phyloP scores from a whole-genome alignment of 192 early-diverging fungal genomes.

The Rhizoclosmatium sp. region DNA sequence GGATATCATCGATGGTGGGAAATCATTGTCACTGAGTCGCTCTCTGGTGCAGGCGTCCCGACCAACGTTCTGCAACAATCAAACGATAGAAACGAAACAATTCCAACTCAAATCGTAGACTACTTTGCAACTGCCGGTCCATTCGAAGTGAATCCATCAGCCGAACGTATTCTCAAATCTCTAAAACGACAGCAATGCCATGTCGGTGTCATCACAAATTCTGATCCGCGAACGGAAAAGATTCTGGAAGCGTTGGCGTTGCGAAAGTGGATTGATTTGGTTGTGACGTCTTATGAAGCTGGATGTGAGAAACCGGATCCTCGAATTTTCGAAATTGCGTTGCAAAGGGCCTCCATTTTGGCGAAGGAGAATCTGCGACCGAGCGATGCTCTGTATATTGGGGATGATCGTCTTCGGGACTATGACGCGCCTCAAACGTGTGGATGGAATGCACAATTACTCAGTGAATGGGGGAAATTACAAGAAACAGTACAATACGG shows the following conservation, averaged over 20 bases:
- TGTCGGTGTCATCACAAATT: slow-evolving; percentile 19
- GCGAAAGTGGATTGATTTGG: slow-evolving; percentile 20
- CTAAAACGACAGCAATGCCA: background rate
- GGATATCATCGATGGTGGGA: slow-evolving; percentile 1
- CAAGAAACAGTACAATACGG: background rate
- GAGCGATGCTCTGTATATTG: background rate
- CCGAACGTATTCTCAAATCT: background rate
- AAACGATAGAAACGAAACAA: background rate
- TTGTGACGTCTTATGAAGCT: slow-evolving; percentile 14
- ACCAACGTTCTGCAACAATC: background rate
- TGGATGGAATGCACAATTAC: slow-evolving; percentile 23
- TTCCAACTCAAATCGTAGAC: background rate
- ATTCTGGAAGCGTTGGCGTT: slow-evolving; percentile 7
- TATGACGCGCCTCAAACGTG: slow-evolving; percentile 11
- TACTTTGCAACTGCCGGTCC: slow-evolving; percentile 1
- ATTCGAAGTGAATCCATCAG: background rate
- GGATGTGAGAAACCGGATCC: slow-evolving; percentile 33
- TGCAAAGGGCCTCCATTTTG: slow-evolving; percentile 8
- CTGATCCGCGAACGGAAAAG: slow-evolving; percentile 17
- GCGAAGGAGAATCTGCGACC: background rate
- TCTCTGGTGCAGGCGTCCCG: background rate
- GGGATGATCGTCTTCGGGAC: slow-evolving; percentile 13
- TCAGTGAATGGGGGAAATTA: background rate
- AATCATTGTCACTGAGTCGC: background rate
- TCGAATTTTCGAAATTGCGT: slow-evolving; percentile 29